Conservation (phyloP, 768 basidiomycete genomes). For the Lactarius hengduanensis region DNA sequence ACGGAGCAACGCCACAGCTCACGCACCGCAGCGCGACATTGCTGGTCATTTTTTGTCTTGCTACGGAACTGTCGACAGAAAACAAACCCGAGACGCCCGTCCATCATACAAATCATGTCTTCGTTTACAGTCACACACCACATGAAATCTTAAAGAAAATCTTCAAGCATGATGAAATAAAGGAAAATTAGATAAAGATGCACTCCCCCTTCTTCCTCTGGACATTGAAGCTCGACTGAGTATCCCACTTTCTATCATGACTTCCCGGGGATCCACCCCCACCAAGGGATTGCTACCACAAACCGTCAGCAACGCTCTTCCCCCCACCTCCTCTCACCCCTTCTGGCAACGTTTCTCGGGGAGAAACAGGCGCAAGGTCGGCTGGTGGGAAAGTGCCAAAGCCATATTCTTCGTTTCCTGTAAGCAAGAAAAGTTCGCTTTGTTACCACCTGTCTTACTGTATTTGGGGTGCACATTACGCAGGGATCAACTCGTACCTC, state of each 20-base stretch:
- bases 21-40: no score
- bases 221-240: background rate
- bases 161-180: no score
- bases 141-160: no score
- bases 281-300: background rate
- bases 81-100: background rate
- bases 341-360: slow-evolving; percentile 26
- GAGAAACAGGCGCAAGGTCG: slow-evolving; percentile 16
- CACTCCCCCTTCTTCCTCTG: no score
- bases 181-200: no score
- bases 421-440: slow-evolving; percentile 4
- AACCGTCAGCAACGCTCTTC: background rate
- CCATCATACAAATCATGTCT: background rate
- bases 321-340: background rate
- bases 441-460: background rate
- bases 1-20: no score
- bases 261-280: background rate
- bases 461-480: background rate
- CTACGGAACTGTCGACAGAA: background rate
- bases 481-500: slow-evolving; percentile 31
- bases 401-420: slow-evolving; percentile 24
- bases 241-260: background rate
- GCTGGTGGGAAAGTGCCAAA: slow-evolving; percentile 16
- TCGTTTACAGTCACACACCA: background rate
- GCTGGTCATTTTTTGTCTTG: background rate